Evolutionary conservation across 257 asterid genomes (phyloP), one percentile per base, ranked within the genome.

Genomic region (Salvia splendens): DNA sequence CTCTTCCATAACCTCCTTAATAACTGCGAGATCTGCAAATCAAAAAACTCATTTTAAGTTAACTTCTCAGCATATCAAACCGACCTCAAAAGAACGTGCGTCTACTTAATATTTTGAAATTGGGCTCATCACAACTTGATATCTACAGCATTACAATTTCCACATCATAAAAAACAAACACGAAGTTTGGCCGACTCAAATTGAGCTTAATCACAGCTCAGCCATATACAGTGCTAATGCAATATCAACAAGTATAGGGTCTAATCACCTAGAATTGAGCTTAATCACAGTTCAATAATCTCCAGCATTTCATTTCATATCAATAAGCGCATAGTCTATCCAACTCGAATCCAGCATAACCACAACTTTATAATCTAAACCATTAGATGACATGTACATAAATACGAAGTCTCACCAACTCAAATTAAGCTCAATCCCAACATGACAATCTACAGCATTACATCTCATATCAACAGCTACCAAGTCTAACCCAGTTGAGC

Each of bases 1-100:
- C 61, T 76, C 87, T 78, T 79, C 85, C 78, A 90, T 64, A 59
- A 90, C 81, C 75, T 93, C 92, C 82, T 86, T 86, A 59, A 93
- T 84, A 67, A 88, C 70, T 0, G 94, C 81, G 51, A 93, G 87
- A 85, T 85, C 98, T 93, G 64, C 50, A 77, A 45, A 69, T 28
- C 52, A 63, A 74, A 69, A 24, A 41, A 36, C 46, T 36, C n/a
- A 8, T 65, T 64, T 56, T 12, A 12, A 43, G 33, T 61, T 17
- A 5, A 60, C 52, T 43, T 12, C 50, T 24, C 65, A 52, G 17
- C 54, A 38, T 53, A 61, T 51, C 62, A 51, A 49, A 36, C 14
- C 9, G n/a, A 46, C n/a, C 20, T 2, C n/a, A 5, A 48, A 32
- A 11, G 3, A 12, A 17, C 43, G 4, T 52, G 16, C 12, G 32